phyloP scores from a whole-genome alignment of 2,329 filamentous ascomycete species.

The Fusarium subtropicale region DNA sequence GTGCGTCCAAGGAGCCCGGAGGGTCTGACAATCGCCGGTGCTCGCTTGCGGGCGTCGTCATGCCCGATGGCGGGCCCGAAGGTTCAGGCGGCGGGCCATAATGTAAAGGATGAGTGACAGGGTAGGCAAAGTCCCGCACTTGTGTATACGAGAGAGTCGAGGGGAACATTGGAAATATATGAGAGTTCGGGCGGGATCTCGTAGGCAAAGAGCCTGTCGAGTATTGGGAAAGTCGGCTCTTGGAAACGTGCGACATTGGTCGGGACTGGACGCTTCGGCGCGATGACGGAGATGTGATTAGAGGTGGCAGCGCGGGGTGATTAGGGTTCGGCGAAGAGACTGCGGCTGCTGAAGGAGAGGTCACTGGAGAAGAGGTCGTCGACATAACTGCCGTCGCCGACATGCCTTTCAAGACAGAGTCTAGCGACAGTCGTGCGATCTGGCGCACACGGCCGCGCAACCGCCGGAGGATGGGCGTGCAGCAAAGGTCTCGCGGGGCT shows the following conservation, averaged over 20 bases:
- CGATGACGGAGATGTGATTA: slow-evolving; percentile 67
- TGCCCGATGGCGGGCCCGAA: slow-evolving; percentile 75
- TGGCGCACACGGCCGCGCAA: slow-evolving; percentile 48
- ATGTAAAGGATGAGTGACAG: slow-evolving; percentile 83
- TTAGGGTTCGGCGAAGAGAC: slow-evolving; percentile 61
- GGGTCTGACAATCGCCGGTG: slow-evolving; percentile 84
- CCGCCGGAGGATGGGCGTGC: slow-evolving; percentile 39
- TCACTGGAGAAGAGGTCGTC: slow-evolving; percentile 65
- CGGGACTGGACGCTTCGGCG: slow-evolving; percentile 71
- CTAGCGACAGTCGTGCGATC: slow-evolving; percentile 48
- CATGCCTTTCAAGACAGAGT: slow-evolving; percentile 47
- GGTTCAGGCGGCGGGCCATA: slow-evolving; percentile 89
- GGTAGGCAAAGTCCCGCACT: slow-evolving; percentile 96
- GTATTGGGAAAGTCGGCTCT: slow-evolving; percentile 85
- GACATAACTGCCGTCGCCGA: slow-evolving; percentile 66
- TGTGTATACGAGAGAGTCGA: slow-evolving; percentile 89
- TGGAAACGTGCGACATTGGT: slow-evolving; percentile 81
- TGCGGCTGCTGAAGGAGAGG: slow-evolving; percentile 63
- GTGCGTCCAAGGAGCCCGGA: slow-evolving; percentile 79
- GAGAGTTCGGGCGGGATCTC: slow-evolving; percentile 83
- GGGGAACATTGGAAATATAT: slow-evolving; percentile 83
- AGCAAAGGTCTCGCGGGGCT: slow-evolving; percentile 39
- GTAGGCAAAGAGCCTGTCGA: slow-evolving; percentile 76
- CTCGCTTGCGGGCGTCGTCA: slow-evolving; percentile 88
- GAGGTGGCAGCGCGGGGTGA: slow-evolving; percentile 66